Conservation (phyloP, 192 early-diverging fungal genomes). For the Entomortierella lignicola region DNA sequence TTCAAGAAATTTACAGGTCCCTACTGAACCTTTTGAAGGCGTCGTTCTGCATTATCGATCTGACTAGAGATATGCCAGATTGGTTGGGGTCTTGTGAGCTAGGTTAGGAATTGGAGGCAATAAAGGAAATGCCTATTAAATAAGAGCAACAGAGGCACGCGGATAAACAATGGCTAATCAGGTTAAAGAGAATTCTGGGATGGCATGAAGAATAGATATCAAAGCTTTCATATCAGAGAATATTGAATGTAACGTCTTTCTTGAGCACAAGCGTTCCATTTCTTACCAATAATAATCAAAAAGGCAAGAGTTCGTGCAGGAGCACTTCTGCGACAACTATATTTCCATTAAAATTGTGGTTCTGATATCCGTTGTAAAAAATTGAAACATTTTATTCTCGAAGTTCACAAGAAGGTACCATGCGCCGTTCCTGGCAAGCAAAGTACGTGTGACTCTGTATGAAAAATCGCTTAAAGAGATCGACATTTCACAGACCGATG, state of each 20-base stretch:
- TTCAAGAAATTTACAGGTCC: constrained; percentile 24
- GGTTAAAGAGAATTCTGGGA: background rate
- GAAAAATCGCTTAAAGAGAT: too few species aligned
- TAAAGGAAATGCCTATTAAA: background rate
- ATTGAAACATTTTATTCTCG: background rate
- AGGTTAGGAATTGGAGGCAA: background rate
- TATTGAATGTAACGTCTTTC: background rate
- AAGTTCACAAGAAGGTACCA: too few species aligned
- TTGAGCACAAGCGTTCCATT: background rate
- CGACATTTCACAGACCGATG: too few species aligned
- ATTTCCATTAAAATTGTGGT: background rate
- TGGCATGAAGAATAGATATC: background rate
- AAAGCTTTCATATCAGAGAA: background rate
- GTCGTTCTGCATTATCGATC: constrained; percentile 36
- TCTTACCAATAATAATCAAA: background rate
- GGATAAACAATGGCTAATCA: background rate
- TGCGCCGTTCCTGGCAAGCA: too few species aligned
- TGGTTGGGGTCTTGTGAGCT: too few species aligned
- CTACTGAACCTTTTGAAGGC: constrained; percentile 34
- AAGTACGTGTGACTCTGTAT: too few species aligned
- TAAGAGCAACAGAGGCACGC: background rate
- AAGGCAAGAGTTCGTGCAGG: constrained; percentile 25
- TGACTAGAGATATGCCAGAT: too few species aligned
- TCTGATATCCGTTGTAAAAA: background rate
- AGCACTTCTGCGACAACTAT: background rate